phyloP scores from a whole-genome alignment of 2,329 filamentous ascomycete genomes.

The Verticillium isaacii region DNA sequence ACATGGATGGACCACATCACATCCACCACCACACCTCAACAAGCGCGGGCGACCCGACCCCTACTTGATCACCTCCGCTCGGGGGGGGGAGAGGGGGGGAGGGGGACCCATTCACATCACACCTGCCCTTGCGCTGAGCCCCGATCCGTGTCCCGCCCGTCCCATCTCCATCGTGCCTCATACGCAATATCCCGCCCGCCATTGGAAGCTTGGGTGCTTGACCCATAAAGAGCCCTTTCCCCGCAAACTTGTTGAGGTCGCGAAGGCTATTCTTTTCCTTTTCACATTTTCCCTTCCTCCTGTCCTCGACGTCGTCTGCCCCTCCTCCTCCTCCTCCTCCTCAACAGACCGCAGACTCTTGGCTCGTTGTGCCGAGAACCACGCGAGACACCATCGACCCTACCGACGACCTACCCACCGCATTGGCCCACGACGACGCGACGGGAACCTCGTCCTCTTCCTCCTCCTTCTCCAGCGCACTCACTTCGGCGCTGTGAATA shows the following conservation, averaged over 20 bases:
- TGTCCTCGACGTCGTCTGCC: neutral
- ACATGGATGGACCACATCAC: neutral
- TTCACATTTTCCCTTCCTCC: neutral
- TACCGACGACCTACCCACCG: neutral
- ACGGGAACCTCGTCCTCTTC: neutral
- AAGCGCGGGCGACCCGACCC: neutral
- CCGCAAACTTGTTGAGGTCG: neutral
- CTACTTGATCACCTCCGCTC: neutral
- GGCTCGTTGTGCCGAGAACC: neutral
- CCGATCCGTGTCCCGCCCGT: neutral
- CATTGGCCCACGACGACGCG: neutral
- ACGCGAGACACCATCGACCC: neutral
- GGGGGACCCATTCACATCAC: neutral
- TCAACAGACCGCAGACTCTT: neutral
- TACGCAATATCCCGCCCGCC: neutral
- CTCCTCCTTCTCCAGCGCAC: neutral
- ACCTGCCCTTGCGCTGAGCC: neutral
- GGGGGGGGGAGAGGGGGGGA: no score
- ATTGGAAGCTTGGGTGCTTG: neutral
- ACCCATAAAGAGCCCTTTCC: slow-evolving; percentile 1
- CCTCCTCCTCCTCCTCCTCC: neutral
- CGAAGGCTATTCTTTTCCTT: neutral
- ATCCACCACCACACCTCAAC: neutral
- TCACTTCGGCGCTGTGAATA: slow-evolving; percentile 8
- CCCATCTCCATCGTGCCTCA: neutral